phyloP scores from a whole-genome alignment of 2,329 filamentous ascomycete species.

The Fusarium domesticum region DNA sequence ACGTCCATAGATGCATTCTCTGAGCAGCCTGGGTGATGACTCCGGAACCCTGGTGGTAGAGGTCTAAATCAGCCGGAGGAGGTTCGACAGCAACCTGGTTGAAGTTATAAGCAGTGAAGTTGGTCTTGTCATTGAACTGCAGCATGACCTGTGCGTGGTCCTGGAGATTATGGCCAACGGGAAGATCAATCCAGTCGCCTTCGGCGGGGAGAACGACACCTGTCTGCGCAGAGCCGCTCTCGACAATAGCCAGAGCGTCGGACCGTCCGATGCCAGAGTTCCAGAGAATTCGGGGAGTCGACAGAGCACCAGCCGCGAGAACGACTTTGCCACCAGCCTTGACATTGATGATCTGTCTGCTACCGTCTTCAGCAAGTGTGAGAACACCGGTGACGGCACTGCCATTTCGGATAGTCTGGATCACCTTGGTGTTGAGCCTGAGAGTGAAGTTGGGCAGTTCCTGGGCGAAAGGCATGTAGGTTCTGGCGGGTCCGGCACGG shows the following conservation, averaged over 20 bases:
- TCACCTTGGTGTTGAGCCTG: slow-evolving; percentile 62
- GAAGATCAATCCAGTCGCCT: slow-evolving; percentile 52
- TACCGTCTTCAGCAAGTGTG: slow-evolving; percentile 52
- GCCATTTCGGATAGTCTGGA: slow-evolving; percentile 59
- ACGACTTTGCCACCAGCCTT: slow-evolving; percentile 47
- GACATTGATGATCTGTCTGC: slow-evolving; percentile 28
- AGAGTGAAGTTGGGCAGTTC: slow-evolving; percentile 63
- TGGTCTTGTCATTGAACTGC: slow-evolving; percentile 23
- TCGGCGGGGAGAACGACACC: slow-evolving; percentile 52
- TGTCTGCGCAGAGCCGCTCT: slow-evolving; percentile 35
- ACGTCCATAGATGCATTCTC: slow-evolving; percentile 30
- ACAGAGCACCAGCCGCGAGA: slow-evolving; percentile 57
- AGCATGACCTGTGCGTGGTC: slow-evolving; percentile 48
- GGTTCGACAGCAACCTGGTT: slow-evolving; percentile 18
- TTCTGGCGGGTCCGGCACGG: slow-evolving; percentile 66
- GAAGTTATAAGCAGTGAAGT: slow-evolving; percentile 28
- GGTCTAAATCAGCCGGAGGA: slow-evolving; percentile 19
- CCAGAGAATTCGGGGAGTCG: slow-evolving; percentile 28
- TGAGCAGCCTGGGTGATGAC: slow-evolving; percentile 29
- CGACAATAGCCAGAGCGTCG: slow-evolving; percentile 53
- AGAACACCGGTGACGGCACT: slow-evolving; percentile 63
- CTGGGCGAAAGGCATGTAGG: slow-evolving; percentile 63
- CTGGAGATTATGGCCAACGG: slow-evolving; percentile 56
- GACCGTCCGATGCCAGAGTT: slow-evolving; percentile 58
- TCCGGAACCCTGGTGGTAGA: slow-evolving; percentile 26